phyloP scores from a whole-genome alignment of 169 alveolate genomes.

The Plasmodium reichenowi region DNA sequence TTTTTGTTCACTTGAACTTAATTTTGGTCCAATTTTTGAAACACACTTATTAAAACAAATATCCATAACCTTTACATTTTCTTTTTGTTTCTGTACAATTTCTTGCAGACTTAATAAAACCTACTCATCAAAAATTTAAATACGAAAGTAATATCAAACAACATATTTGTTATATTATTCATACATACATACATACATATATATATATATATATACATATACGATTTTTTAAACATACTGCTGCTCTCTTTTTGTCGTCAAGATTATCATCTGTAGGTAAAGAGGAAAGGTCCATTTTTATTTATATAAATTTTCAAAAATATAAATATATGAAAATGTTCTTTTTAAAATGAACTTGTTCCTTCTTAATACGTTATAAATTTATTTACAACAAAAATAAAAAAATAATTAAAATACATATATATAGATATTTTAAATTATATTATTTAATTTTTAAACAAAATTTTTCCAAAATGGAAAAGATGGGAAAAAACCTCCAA shows the following conservation, averaged over 20 bases:
- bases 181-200: neutral
- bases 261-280: conserved; percentile 44
- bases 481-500: neutral
- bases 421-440: too few species aligned
- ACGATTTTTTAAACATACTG: neutral
- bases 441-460: too few species aligned
- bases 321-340: too few species aligned
- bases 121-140: conserved; percentile 8
- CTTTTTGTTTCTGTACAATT: conserved; percentile 65
- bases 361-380: too few species aligned
- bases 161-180: neutral
- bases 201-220: conserved; percentile 8
- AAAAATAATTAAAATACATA: too few species aligned
- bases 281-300: conserved; percentile 19
- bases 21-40: conserved; percentile 48
- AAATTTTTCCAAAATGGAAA: too few species aligned
- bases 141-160: neutral
- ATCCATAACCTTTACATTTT: conserved; percentile 73
- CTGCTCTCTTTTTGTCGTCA: conserved; percentile 73
- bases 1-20: conserved; percentile 56
- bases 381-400: too few species aligned
- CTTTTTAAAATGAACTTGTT: too few species aligned
- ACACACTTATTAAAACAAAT: conserved; percentile 73
- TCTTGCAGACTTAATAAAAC: conserved; percentile 60
- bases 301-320: neutral